These are phyloP conservation scores for Aspergillus campestris DNA, from an alignment of 495 filamentous ascomycete species.

Conservation along the genomic window DNA sequence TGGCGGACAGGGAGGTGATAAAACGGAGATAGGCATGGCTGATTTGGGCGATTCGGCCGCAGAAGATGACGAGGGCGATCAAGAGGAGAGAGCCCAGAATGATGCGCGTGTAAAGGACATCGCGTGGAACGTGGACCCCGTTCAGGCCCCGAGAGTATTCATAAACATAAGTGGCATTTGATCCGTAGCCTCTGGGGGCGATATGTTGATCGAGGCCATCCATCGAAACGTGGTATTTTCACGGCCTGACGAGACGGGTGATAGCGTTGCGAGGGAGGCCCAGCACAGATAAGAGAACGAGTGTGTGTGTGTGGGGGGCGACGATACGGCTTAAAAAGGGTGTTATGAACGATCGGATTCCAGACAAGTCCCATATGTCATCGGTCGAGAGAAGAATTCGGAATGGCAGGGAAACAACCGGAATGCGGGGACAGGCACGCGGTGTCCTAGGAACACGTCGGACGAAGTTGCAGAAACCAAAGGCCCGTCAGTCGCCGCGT, in stretches of 20 bases:
- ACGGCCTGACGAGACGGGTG: conserved; percentile 2
- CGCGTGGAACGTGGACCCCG: conserved; percentile 37
- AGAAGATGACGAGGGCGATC: conserved; percentile 45
- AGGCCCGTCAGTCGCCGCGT: too few species aligned
- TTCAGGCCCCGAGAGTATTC: conserved; percentile 35
- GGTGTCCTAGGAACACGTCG: neutral
- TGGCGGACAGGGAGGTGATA: conserved; percentile 53
- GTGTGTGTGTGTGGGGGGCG: neutral
- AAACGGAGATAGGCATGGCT: conserved; percentile 63
- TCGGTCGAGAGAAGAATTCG: conserved; percentile 5
- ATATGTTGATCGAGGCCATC: conserved; percentile 21
- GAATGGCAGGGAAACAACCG: conserved; percentile 11
- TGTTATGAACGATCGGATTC: neutral
- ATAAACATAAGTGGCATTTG: conserved; percentile 35
- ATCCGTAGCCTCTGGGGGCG: conserved; percentile 24
- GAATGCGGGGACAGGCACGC: conserved; percentile 4
- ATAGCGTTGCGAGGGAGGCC: neutral
- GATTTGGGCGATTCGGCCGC: conserved; percentile 50
- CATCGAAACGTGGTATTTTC: conserved; percentile 21
- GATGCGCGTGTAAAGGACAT: conserved; percentile 33
- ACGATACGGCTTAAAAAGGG: neutral
- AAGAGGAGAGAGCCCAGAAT: conserved; percentile 39
- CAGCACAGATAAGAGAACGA: too few species aligned
- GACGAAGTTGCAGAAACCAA: neutral
- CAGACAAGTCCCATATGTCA: neutral